Evolutionary conservation across 192 early-diverging fungal species (phyloP).

Genomic region (Chytriomyces sp.): DNA sequence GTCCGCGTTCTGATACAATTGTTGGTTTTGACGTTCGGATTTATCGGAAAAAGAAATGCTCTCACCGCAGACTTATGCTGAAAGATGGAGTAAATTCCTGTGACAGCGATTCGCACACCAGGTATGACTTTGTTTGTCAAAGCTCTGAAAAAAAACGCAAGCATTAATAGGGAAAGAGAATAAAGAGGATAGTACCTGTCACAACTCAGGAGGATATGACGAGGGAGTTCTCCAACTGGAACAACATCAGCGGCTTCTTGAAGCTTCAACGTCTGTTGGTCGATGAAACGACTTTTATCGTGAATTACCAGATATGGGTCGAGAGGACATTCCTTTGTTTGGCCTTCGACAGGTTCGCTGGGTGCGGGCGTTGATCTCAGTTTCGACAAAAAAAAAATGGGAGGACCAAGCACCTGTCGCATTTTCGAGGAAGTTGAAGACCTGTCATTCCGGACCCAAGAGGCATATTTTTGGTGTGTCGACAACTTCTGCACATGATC

Average conservation of each 20-base stretch:
- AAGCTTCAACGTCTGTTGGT: conserved; percentile 96
- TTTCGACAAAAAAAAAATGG: conserved; percentile 26
- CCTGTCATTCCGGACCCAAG: conserved; percentile 86
- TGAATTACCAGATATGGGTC: conserved; percentile 95
- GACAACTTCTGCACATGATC: conserved; percentile 87
- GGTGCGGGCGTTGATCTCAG: neutral
- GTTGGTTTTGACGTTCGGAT: neutral
- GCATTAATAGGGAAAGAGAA: neutral
- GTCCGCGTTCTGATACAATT: conserved; percentile 55
- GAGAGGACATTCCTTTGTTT: conserved; percentile 67
- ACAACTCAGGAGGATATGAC: conserved; percentile 88
- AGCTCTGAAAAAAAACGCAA: conserved; percentile 49
- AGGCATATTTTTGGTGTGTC: conserved; percentile 77
- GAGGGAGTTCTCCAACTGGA: conserved; percentile 96
- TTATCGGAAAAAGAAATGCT: neutral
- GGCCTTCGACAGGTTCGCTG: conserved; percentile 50
- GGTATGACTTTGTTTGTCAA: conserved; percentile 91
- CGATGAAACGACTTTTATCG: conserved; percentile 94
- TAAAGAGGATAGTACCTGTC: conserved; percentile 66
- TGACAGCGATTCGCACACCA: conserved; percentile 88
- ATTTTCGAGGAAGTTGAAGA: conserved; percentile 83
- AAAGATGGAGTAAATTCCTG: conserved; percentile 95
- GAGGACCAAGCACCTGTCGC: conserved; percentile 70
- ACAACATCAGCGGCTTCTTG: conserved; percentile 98
- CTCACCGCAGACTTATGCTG: conserved; percentile 61